Evolutionary conservation across 1,284 basidiomycete species (phyloP).

Genomic region (Boletus semigastroideus): DNA sequence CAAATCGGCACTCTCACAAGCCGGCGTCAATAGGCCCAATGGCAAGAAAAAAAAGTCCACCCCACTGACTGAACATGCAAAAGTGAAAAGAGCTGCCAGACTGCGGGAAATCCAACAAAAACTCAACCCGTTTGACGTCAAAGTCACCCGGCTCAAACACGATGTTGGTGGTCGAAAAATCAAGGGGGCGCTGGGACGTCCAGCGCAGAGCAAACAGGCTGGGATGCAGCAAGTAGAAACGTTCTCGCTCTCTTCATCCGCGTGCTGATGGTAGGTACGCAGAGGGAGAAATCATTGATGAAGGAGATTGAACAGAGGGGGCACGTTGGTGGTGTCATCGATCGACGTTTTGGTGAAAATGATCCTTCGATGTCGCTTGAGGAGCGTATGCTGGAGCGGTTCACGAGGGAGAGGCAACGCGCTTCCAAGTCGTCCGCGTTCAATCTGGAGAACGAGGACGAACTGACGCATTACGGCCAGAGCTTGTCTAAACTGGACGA

Average conservation of each 20-base stretch:
- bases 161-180: conserved; percentile 87
- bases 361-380: conserved; percentile 89
- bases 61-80: conserved; percentile 66
- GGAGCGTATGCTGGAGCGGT: conserved; percentile 96
- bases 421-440: conserved; percentile 80
- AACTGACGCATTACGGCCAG: conserved; percentile 93
- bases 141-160: conserved; percentile 89
- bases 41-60: conserved; percentile 70
- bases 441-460: conserved; percentile 89
- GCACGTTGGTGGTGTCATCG: conserved; percentile 86
- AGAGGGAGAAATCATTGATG: conserved; percentile 86
- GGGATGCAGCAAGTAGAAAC: conserved; percentile 80
- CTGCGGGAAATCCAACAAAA: conserved; percentile 82
- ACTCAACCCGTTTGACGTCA: conserved; percentile 93
- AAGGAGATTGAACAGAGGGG: conserved; percentile 82
- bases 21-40: conserved; percentile 66
- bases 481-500: conserved; percentile 84
- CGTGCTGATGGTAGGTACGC: conserved; percentile 12
- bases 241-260: conserved; percentile 27
- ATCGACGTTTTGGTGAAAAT: conserved; percentile 95
- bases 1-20: conserved; percentile 76
- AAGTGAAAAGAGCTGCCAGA: conserved; percentile 75
- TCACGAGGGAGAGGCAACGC: conserved; percentile 86
- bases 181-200: conserved; percentile 81
- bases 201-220: conserved; percentile 82